Conservation (phyloP, 768 basidiomycete genomes). For the Trametes cubensis region DNA sequence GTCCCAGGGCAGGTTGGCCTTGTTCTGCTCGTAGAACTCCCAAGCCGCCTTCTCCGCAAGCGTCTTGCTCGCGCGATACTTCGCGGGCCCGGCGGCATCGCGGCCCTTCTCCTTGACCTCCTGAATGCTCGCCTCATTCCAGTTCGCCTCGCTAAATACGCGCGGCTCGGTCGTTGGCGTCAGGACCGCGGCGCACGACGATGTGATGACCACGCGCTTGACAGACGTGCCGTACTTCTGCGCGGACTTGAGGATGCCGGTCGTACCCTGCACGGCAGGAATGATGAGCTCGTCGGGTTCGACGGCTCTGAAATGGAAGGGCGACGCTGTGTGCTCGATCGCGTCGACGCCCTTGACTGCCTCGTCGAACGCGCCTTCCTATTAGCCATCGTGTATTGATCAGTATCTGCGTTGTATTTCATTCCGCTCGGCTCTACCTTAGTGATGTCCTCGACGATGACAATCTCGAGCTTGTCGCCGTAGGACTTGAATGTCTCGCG, state of each 20-base stretch:
- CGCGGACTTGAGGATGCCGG: conserved; percentile 60
- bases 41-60: conserved; percentile 64
- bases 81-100: conserved; percentile 40
- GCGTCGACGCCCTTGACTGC: conserved; percentile 77
- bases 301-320: conserved; percentile 50
- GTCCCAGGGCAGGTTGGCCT: conserved; percentile 50
- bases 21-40: conserved; percentile 49
- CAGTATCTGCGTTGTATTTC: too few species aligned
- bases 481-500: conserved; percentile 53
- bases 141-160: conserved; percentile 54
- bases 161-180: conserved; percentile 26
- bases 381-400: neutral
- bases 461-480: conserved; percentile 62
- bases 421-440: conserved; percentile 37
- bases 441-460: conserved; percentile 71
- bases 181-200: conserved; percentile 53
- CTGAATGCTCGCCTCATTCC: conserved; percentile 56
- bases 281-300: conserved; percentile 57
- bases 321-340: conserved; percentile 71
- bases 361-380: conserved; percentile 77
- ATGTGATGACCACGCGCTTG: conserved; percentile 65
- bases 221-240: conserved; percentile 48
- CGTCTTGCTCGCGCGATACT: conserved; percentile 61
- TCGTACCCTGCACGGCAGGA: conserved; percentile 75
- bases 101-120: conserved; percentile 52